Evolutionary conservation across 1,139 yeast genomes (phyloP).

Genomic region (Geotrichum cucujoidarum): DNA sequence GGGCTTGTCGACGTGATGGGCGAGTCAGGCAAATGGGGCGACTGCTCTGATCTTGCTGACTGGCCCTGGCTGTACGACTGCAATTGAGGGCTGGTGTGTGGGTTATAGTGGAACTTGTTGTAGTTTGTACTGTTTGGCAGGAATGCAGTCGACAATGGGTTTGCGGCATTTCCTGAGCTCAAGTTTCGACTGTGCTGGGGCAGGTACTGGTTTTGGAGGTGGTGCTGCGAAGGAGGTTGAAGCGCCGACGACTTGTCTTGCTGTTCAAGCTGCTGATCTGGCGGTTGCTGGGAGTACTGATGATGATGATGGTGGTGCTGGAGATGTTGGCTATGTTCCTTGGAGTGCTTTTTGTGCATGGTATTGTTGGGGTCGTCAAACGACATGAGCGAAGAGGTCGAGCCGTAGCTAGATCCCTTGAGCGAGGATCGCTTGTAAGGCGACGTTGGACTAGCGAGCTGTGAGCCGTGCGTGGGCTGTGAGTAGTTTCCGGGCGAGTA

Average conservation of each 20-base stretch:
- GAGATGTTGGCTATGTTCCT: constrained; percentile 11
- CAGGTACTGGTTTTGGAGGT: constrained; percentile 13
- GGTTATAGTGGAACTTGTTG: constrained; percentile 14
- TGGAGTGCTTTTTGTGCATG: constrained; percentile 3
- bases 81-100: constrained; percentile 17
- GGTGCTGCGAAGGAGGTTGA: too few relatives aligned
- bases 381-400: constrained; percentile 19
- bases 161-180: constrained; percentile 7
- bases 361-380: constrained; percentile 16
- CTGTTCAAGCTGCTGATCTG: constrained; percentile 15
- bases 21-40: constrained; percentile 9
- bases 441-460: constrained; percentile 4
- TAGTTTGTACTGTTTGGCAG: constrained; percentile 6
- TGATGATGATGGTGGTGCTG: too few relatives aligned
- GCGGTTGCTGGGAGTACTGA: constrained; percentile 11
- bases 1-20: constrained; percentile 10
- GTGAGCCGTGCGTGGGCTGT: background rate
- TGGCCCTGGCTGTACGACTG: constrained; percentile 22
- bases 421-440: constrained; percentile 10
- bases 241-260: too few relatives aligned
- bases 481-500: background rate
- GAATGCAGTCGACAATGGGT: constrained; percentile 5
- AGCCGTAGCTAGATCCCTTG: constrained; percentile 18
- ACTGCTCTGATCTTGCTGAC: background rate
- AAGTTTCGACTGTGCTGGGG: constrained; percentile 14